Evolutionary conservation across 1,284 basidiomycete genomes (phyloP), one percentile per base, ranked within the genome.

Genomic region (Tausonia pullulans): DNA sequence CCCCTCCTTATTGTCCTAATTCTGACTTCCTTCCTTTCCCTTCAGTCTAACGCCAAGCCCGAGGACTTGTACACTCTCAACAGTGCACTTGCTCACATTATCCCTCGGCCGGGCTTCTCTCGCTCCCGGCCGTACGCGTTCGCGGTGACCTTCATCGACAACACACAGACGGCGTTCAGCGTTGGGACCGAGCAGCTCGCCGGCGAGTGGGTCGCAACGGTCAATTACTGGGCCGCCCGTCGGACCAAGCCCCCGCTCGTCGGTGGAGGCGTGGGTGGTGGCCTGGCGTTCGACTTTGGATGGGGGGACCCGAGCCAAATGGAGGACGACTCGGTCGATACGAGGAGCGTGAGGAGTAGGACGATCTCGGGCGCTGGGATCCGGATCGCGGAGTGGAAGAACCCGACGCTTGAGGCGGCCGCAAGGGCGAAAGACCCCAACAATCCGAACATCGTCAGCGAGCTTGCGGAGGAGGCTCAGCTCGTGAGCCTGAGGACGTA

Each of bases 151-250:
- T 80, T 95, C 55, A 81, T 94, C 0, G 85, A 84, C 68, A 93
- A 93, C 27, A 90, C 86, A 5, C 88, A 92, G 14, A 94, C 87
- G 76, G 94, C 97, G 79, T 97, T 96, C 81, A 94, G 98, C 76
- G 91, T 95, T 0, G 95, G 95, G 1, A 98, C 95, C 2, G 94
- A 96, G 72, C 94, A 97, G 70, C 83, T 98, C 16, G 92, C 97
- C 50, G 88, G 90, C 72, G 95, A 98, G 75, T 98, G 95, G 95
- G 93, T 97, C 7, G 87, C 88, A 46, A 96, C 95, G 0, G 98
- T 94, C 82, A 98, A 98, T 78, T 98, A 98, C 75, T 98, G 94
- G 93, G 91, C 95, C 0, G 95, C 95, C 0, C 81, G 94, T 46
- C 86, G 84, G 68, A 92, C 88, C 75, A 92, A 94, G 70, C 92